Percentiles rank a stretch among this genome's conserved stretches.
These are phyloP conservation scores for Tricholoma terreum DNA, from an alignment of 768 basidiomycete species.

Conservation along the genomic window DNA sequence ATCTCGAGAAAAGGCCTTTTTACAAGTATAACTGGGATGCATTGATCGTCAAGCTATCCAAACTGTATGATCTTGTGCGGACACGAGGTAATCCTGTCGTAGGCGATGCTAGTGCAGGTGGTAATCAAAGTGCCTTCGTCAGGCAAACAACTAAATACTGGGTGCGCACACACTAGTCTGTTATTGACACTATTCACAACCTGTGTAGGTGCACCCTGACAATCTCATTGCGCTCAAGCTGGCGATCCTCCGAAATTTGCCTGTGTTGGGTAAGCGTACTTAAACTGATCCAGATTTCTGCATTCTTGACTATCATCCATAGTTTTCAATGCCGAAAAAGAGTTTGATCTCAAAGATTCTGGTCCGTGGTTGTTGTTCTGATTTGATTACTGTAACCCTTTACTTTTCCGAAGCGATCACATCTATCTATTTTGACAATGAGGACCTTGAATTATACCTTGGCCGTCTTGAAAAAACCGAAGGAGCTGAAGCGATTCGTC, in stretches of 20 bases:
- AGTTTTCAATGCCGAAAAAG: conserved; percentile 95
- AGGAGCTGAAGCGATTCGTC: conserved; percentile 93
- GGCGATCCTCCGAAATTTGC: conserved; percentile 87
- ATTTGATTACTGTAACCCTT: not conserved
- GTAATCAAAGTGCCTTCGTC: conserved; percentile 96
- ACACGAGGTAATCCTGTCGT: conserved; percentile 93
- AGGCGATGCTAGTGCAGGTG: conserved; percentile 93
- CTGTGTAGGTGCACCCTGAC: conserved; percentile 74
- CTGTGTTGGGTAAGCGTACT: conserved; percentile 72
- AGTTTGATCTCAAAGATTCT: conserved; percentile 82
- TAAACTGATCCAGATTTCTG: not conserved
- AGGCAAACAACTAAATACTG: conserved; percentile 99
- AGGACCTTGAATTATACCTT: conserved; percentile 92
- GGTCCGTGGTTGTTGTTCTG: conserved; percentile 37
- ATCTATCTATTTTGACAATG: conserved; percentile 96
- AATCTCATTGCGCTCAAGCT: conserved; percentile 93
- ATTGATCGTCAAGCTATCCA: conserved; percentile 93
- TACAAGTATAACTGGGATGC: conserved; percentile 97
- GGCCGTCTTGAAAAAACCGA: conserved; percentile 98
- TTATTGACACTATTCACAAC: not conserved
- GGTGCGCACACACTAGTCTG: conserved; percentile 44
- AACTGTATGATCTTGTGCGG: conserved; percentile 91
- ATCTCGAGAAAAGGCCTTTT: conserved; percentile 92
- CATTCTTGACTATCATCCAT: not conserved
- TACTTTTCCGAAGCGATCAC: conserved; percentile 68